Base-by-base conservation (phyloP, 1,284 basidiomycete genomes). In the Cryptococcus sp. region DNA sequence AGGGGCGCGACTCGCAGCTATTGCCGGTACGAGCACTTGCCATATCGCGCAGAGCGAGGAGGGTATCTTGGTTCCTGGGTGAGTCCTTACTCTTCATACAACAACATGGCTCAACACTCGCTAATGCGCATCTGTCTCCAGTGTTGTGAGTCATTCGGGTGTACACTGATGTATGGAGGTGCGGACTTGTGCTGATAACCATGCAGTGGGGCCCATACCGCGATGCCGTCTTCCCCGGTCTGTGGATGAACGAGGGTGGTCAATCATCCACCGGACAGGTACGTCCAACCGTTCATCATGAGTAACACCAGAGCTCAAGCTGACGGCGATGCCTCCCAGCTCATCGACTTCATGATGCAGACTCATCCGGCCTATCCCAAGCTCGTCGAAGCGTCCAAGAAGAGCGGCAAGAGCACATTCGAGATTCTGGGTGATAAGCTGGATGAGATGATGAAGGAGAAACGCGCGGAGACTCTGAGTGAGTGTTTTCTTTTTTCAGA, bases 191-290 rank as follows among this genome's bases (percentile, higher is more conserved):
- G 35, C 58, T 49, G 48, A 57, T 47, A 16, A 31, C 16, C 50
- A 7, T 27, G 17, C 31, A 76, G 46, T 99, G 95, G 95, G 95
- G 95, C 0, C 96, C 95, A 0, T 99, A 98, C 80, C 90, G 88
- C 79, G 78, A 79, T 63, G 79, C 79, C 17, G 84, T 95, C 25
- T 96, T 98, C 81, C 88, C 88, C 27, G 92, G 87, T 15, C 93
- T 89, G 87, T 94, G 95, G 96, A 97, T 98, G 93, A 99, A 96
- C 72, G 95, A 99, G 80, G 95, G 95, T 44, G 95, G 95, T 0
- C 95, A 99, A 79, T 96, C 93, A 19, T 95, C 93, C 0, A 99
- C 95, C 0, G 96, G 95, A n/a, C 94, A 96, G 80, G 87, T 87
- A 59, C 54, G 73, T 57, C 19, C 8, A 10, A 8, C 31, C 13